phyloP scores from a whole-genome alignment of 345 rosid species.

The Abelmoschus esculentus region DNA sequence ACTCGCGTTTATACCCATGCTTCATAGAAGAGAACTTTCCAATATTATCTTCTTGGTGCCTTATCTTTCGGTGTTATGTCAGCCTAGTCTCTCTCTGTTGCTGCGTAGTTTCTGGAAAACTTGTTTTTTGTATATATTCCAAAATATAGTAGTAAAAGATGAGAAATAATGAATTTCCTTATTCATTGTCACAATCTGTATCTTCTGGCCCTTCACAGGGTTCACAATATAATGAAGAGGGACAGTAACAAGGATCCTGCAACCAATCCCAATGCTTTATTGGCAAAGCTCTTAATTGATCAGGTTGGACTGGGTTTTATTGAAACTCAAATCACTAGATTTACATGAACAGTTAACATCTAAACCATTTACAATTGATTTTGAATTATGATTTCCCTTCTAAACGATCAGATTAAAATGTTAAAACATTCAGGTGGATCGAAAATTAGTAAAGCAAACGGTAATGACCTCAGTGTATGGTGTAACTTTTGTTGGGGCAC shows the following conservation, averaged over 20 bases:
- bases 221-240: constrained; percentile 72
- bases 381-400: background rate
- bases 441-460: constrained; percentile 91
- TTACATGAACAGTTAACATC: background rate
- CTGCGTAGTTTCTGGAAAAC: background rate
- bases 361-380: background rate
- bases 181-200: background rate
- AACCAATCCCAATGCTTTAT: constrained; percentile 54
- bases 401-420: background rate
- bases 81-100: background rate
- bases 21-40: background rate
- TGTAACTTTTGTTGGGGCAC: constrained; percentile 94
- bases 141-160: background rate
- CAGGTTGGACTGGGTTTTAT: constrained; percentile 47
- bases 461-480: constrained; percentile 99
- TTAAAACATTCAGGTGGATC: constrained; percentile 12
- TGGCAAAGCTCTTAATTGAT: constrained; percentile 71
- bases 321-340: background rate
- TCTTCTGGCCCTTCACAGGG: constrained; percentile 32
- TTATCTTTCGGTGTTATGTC: background rate
- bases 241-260: constrained; percentile 78
- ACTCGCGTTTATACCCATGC: background rate
- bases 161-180: background rate
- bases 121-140: background rate
- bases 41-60: background rate